Base-by-base conservation (phyloP, 805 yeast genomes). In the Saturnispora silvae region DNA sequence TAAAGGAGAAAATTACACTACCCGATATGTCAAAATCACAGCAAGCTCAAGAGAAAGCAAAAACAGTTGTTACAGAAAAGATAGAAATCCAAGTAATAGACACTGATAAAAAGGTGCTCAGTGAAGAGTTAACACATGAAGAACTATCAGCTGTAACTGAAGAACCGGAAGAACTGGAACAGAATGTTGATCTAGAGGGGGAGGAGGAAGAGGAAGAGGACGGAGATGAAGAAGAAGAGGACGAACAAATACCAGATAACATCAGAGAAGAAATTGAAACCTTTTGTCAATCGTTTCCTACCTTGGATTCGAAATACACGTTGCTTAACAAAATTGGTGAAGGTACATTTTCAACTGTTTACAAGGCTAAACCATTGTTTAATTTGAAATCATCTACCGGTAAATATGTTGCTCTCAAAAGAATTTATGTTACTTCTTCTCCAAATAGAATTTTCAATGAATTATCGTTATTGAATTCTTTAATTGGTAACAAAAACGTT, bases 341-440 rank as follows among this genome's bases (percentile, higher is more conserved):
- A 54, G 94, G 94, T 19, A 87, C 94, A 0, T 82, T 82, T 46
- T 79, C 87, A 3, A 68, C 73, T 22, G 94, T 82, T 14, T 78
- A 75, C 57, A 71, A 72, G 37, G 87, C 84, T 5, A 49, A 51
- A 24, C 64, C 70, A 43, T 37, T 62, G 10, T 48, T 45, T 18
- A 46, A 42, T 17, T 22, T 50, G 9, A 16, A 17, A 8, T 17
- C 29, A 11, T 19, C 5, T 13, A 11, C 19, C 47, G 48, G 41
- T 63, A 57, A 45, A 65, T 33, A 50, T 20, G 97, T 92, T 40
- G 99, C 99, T 2, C 64, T 92, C 47, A 92, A 92, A 55, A 75
- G 92, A 51, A 85, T 92, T 33, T 87, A 89, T 56, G 97, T 87
- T 16, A 92, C 98, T 0, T 83, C 96, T 1, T 85, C 96, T 6